A percentile compares a stretch with the other conserved stretches of the same genome.
phyloP scores from a whole-genome alignment of 768 basidiomycete genomes.

The Strobilomyces dryophilus region DNA sequence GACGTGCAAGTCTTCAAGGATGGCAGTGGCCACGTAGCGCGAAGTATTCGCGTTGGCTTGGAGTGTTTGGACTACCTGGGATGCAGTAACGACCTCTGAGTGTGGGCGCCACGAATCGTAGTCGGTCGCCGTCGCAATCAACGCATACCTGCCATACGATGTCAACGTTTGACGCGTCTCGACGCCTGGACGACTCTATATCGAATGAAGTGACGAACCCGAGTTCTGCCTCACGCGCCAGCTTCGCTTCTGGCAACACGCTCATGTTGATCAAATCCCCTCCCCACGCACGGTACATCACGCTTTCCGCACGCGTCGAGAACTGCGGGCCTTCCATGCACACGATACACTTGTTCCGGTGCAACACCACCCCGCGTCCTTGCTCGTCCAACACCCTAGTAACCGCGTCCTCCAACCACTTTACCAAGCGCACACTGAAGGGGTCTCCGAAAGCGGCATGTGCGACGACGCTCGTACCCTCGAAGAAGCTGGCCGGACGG shows the following conservation, averaged over 20 bases:
- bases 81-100: constrained; percentile 79
- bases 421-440: constrained; percentile 61
- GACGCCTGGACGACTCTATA: not conserved
- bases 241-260: constrained; percentile 93
- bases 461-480: constrained; percentile 75
- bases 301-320: constrained; percentile 94
- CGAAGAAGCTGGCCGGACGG: constrained; percentile 85
- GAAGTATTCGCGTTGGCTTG: constrained; percentile 84
- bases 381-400: constrained; percentile 55
- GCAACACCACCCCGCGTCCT: constrained; percentile 61
- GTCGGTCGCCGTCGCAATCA: constrained; percentile 89
- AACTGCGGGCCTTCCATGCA: constrained; percentile 99
- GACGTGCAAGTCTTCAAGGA: constrained; percentile 67
- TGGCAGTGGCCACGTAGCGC: constrained; percentile 63
- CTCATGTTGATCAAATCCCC: constrained; percentile 98
- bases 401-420: constrained; percentile 66
- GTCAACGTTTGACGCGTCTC: not conserved
- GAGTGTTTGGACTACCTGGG: constrained; percentile 88
- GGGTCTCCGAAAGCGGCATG: constrained; percentile 96
- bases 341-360: constrained; percentile 80
- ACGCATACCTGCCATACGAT: constrained; percentile 63
- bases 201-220: constrained; percentile 42
- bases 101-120: constrained; percentile 93
- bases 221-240: constrained; percentile 92
- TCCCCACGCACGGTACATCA: constrained; percentile 92